Base-by-base conservation (phyloP, 1,284 basidiomycete genomes). In the Boletellus deceptivus region DNA sequence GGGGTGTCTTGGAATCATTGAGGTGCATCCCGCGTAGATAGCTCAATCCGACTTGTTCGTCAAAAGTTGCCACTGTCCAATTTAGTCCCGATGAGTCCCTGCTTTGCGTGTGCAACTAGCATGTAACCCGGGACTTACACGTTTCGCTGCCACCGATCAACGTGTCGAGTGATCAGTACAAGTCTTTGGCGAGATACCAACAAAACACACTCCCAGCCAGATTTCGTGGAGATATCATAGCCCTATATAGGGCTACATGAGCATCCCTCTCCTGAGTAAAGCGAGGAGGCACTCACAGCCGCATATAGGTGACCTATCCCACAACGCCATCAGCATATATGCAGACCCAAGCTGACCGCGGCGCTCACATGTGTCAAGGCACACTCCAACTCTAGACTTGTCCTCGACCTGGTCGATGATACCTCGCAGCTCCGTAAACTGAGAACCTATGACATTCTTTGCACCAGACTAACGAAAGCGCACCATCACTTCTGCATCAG, bases 1-100 rank as follows among this genome's bases (percentile, higher is more conserved):
- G 73, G 0, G 71, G 72, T 14, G 75, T 77, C 62, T 91, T 91
- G 4, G 87, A 90, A 64, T 93, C 91, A 67, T 95, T 95, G 48
- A 93, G 64, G 64, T 95, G 92, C 77, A 93, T 85, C 1, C 84
- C 90, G 6, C 81, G 77, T 14, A 94, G 80, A 62, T 89, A 92
- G 13, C 76, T 66, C 29, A 89, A 63, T 1, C 92, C 91, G 6
- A 95, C 75, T 46, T 80, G 72, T 17, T 73, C 60, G 39, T 89
- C 83, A 58, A 94, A 91, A 47, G 79, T 71, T 10, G 70, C 55
- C 66, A 89, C 82, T 83, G 54, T 9, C 14, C n/a, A n/a, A 31
- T 37, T 11, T 14, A n/a, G 29, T 3, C 10, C 29, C 39, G 20
- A 17, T 41, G n/a, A 52, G 24, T 22, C 20, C 20, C 20, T 20